Conservation (phyloP, 345 rosid genomes). For the Cardiospermum halicacabum region DNA sequence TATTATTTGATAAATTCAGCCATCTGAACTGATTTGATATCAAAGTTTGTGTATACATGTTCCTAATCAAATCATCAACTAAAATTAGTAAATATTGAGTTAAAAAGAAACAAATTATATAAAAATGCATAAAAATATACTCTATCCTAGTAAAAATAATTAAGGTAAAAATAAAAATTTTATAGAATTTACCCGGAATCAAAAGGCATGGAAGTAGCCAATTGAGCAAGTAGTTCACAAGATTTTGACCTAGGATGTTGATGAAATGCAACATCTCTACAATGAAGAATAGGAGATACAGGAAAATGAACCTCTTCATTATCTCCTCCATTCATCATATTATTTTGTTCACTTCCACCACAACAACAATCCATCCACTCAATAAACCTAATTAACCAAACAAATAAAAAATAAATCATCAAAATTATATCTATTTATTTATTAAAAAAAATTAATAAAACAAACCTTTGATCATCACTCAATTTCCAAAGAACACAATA, state of each 20-base stretch:
- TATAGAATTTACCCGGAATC: conserved; percentile 46
- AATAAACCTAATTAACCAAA: conserved; percentile 30
- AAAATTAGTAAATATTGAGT: conserved; percentile 2
- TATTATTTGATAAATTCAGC: conserved; percentile 49
- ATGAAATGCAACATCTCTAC: conserved; percentile 61
- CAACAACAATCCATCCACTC: conserved; percentile 91
- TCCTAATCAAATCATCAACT: conserved; percentile 28
- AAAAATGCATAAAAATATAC: no score
- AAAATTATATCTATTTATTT: no score
- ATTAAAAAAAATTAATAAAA: background rate
- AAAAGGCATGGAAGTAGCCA: conserved; percentile 61
- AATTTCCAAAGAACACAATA: conserved; percentile 80
- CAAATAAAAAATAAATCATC: background rate
- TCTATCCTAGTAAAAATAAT: no score
- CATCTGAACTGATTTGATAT: conserved; percentile 64
- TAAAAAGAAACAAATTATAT: no score
- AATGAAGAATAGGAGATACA: conserved; percentile 32
- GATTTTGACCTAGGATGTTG: conserved; percentile 57
- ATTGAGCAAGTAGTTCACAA: conserved; percentile 64
- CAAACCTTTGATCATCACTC: conserved; percentile 77
- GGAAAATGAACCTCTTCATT: conserved; percentile 41
- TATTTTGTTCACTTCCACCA: conserved; percentile 40
- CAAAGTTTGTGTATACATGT: conserved; percentile 55
- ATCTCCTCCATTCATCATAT: conserved; percentile 28
- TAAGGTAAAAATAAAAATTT: no score